These are phyloP conservation scores for Sugiyamaella xylanicola DNA, from an alignment of 1,139 yeast species.

Conservation along the genomic window DNA sequence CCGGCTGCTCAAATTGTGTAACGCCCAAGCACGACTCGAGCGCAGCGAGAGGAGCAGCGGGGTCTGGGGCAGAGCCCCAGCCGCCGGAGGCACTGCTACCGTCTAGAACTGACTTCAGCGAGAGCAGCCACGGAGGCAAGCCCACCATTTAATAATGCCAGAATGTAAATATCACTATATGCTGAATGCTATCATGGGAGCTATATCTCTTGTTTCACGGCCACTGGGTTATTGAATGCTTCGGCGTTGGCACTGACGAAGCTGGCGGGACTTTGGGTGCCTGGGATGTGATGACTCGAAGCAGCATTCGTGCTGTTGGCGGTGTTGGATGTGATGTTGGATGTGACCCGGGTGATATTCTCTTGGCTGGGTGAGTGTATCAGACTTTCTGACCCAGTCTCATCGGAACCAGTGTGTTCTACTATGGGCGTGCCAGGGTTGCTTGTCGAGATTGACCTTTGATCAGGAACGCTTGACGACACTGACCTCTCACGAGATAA, in stretches of 20 bases:
- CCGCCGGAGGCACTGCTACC: neutral
- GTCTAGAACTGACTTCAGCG: too few relatives aligned
- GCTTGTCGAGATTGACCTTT: slow-evolving; percentile 5
- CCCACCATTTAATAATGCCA: neutral
- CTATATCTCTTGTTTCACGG: slow-evolving; percentile 7
- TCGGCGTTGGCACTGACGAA: slow-evolving; percentile 13
- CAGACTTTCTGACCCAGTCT: slow-evolving; percentile 3
- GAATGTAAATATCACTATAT: neutral
- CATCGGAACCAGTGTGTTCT: slow-evolving; percentile 3
- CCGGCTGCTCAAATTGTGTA: too few relatives aligned
- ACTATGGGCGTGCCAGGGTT: slow-evolving; percentile 9
- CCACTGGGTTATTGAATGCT: neutral
- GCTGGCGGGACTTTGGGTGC: slow-evolving; percentile 8
- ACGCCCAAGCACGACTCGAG: too few relatives aligned
- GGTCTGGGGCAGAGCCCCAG: neutral
- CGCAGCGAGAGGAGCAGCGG: neutral
- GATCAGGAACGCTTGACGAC: slow-evolving; percentile 1
- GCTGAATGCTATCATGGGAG: too few relatives aligned
- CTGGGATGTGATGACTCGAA: neutral
- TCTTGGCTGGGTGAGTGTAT: slow-evolving; percentile 13
- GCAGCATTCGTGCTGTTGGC: slow-evolving; percentile 6
- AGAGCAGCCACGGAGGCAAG: neutral
- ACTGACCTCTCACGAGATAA: slow-evolving; percentile 46
- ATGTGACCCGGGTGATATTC: slow-evolving; percentile 14
- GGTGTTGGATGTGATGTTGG: slow-evolving; percentile 13